phyloP scores from a whole-genome alignment of 2,329 filamentous ascomycete species.

The Epichloe typhina region DNA sequence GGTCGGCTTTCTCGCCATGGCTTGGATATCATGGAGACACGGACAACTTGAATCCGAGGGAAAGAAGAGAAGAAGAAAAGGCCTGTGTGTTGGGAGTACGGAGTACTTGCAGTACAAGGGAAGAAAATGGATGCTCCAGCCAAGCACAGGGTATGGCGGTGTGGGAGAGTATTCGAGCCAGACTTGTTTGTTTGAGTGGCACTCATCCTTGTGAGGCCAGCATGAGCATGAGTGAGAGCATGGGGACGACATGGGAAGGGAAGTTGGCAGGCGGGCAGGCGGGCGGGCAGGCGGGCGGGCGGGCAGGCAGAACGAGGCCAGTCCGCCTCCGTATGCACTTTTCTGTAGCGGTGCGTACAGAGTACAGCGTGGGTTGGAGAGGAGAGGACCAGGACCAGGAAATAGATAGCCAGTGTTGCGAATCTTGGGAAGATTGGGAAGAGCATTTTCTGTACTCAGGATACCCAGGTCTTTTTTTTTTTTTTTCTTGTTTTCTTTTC shows the following conservation, averaged over 20 bases:
- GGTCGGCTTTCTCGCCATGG: background rate
- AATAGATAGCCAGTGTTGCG: background rate
- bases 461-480: slow-evolving; percentile 2
- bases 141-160: slow-evolving; percentile 1
- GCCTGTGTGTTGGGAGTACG: background rate
- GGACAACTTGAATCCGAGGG: background rate
- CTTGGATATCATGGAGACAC: background rate
- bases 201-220: background rate
- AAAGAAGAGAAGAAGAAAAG: background rate
- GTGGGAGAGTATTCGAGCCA: background rate
- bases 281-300: background rate
- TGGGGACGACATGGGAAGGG: background rate
- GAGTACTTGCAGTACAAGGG: background rate
- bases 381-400: background rate
- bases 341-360: background rate
- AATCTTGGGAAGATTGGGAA: background rate
- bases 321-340: background rate
- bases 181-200: background rate
- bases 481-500: background rate
- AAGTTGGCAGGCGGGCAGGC: background rate
- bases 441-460: slow-evolving; percentile 1
- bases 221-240: background rate
- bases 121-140: background rate
- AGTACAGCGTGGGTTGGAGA: background rate
- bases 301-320: background rate